Conservation (phyloP, 192 early-diverging fungal genomes). For the Coemansia sp. region DNA sequence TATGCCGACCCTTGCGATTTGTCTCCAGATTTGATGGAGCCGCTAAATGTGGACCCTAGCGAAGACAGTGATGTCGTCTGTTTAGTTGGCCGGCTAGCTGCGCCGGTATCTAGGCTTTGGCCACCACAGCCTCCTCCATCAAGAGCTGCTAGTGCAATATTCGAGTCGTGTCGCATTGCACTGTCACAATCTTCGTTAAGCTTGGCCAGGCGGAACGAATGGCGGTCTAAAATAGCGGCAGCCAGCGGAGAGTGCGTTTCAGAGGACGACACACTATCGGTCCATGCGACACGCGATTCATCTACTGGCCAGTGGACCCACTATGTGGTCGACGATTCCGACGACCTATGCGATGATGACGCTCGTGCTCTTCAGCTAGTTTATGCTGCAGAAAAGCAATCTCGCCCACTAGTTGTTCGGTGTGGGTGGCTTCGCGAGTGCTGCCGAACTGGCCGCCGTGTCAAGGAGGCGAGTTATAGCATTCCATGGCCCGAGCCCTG, state of each 20-base stretch:
- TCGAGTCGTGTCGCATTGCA: constrained; percentile 25
- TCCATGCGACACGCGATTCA: background rate
- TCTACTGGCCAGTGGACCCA: constrained; percentile 17
- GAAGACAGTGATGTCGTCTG: constrained; percentile 7
- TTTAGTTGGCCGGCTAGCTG: background rate
- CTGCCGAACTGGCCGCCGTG: constrained; percentile 12
- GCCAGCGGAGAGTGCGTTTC: constrained; percentile 17
- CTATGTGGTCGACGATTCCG: constrained; percentile 27
- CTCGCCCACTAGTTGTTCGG: constrained; percentile 5
- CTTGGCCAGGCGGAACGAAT: constrained; percentile 9
- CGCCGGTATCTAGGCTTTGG: background rate
- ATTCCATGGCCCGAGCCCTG: constrained; percentile 5
- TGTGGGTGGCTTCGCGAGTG: constrained; percentile 26
- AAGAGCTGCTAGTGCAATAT: background rate
- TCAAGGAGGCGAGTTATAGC: constrained; percentile 7
- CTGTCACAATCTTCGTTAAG: constrained; percentile 25
- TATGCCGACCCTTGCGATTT: constrained; percentile 6
- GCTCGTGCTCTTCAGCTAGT: background rate
- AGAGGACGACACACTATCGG: background rate
- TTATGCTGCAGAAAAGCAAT: background rate
- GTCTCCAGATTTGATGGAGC: background rate
- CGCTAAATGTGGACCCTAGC: background rate
- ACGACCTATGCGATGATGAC: constrained; percentile 17
- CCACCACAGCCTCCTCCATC: background rate
- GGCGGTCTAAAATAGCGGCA: constrained; percentile 15